Percentiles rank a stretch among this genome's conserved stretches.
Conservation (phyloP, 192 early-diverging fungal genomes). For the Pilaira anomala region DNA sequence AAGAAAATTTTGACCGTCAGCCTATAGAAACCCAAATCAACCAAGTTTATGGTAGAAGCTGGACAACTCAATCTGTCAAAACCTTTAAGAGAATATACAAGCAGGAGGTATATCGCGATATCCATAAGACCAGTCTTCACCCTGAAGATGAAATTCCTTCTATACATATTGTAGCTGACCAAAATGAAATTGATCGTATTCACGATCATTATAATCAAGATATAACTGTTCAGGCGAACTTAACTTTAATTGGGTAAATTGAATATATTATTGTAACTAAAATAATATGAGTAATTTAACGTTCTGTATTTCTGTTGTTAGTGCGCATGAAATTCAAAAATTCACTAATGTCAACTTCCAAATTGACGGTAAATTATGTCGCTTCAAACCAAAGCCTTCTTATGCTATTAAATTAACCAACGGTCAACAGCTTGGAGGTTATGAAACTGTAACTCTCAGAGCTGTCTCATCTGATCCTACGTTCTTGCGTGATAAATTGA, state of each 20-base stretch:
- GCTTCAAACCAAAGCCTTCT: constrained; percentile 20
- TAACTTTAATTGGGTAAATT: constrained; percentile 26
- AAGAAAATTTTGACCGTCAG: too few relatives aligned
- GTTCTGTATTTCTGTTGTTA: too few relatives aligned
- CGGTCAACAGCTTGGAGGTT: constrained; percentile 14
- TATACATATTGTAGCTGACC: constrained; percentile 14
- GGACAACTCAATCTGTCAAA: too few relatives aligned
- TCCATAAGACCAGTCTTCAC: constrained; percentile 7
- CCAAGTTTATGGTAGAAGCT: too few relatives aligned
- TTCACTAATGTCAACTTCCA: constrained; percentile 5
- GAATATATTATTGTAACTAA: background rate
- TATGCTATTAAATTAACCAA: constrained; percentile 25
- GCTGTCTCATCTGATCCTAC: constrained; percentile 21
- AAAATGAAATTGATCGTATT: constrained; percentile 12
- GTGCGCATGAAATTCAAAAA: constrained; percentile 5
- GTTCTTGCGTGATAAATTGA: constrained; percentile 29
- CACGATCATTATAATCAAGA: constrained; percentile 12
- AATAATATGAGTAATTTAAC: background rate
- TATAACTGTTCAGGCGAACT: constrained; percentile 7
- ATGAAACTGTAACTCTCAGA: constrained; percentile 24
- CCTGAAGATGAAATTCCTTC: constrained; percentile 19
- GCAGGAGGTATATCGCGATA: background rate
- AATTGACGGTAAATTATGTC: constrained; percentile 22
- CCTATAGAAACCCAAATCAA: too few relatives aligned
- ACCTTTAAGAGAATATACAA: too few relatives aligned